phyloP scores from a whole-genome alignment of 2,329 filamentous ascomycete species.

The Xenoacremonium recifei region DNA sequence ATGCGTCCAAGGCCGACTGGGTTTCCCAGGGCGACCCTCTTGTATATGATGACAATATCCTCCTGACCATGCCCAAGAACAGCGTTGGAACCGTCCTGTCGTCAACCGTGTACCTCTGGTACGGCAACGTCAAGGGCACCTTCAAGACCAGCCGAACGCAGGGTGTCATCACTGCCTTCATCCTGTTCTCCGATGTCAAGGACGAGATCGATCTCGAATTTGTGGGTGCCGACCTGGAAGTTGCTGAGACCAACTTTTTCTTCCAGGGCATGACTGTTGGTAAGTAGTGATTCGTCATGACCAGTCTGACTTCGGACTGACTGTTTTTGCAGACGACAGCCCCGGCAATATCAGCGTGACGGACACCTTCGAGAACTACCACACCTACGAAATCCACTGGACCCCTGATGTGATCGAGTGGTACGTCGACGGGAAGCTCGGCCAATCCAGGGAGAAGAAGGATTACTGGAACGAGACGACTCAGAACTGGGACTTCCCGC shows the following conservation, averaged over 20 bases:
- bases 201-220: conserved; percentile 99
- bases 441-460: conserved; percentile 70
- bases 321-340: conserved; percentile 62
- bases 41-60: conserved; percentile 63
- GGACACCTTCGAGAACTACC: conserved; percentile 74
- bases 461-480: conserved; percentile 85
- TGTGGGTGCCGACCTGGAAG: conserved; percentile 73
- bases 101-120: conserved; percentile 89
- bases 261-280: conserved; percentile 93
- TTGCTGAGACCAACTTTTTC: conserved; percentile 94
- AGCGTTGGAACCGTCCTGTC: conserved; percentile 87
- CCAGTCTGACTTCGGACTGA: conserved; percentile 8
- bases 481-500: conserved; percentile 83
- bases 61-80: conserved; percentile 86
- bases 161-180: conserved; percentile 97
- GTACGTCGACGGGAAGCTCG: conserved; percentile 77
- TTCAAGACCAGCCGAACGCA: conserved; percentile 80
- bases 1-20: conserved; percentile 80
- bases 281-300: conserved; percentile 2
- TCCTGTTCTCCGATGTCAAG: conserved; percentile 91
- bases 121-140: conserved; percentile 84
- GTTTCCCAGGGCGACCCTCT: conserved; percentile 78
- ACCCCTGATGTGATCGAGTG: conserved; percentile 82
- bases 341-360: conserved; percentile 66
- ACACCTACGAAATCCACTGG: conserved; percentile 95